Percentiles rank a stretch among this genome's conserved stretches.
phyloP scores from a whole-genome alignment of 2,329 filamentous ascomycete species.

The Neopestalotiopsis clavispora region DNA sequence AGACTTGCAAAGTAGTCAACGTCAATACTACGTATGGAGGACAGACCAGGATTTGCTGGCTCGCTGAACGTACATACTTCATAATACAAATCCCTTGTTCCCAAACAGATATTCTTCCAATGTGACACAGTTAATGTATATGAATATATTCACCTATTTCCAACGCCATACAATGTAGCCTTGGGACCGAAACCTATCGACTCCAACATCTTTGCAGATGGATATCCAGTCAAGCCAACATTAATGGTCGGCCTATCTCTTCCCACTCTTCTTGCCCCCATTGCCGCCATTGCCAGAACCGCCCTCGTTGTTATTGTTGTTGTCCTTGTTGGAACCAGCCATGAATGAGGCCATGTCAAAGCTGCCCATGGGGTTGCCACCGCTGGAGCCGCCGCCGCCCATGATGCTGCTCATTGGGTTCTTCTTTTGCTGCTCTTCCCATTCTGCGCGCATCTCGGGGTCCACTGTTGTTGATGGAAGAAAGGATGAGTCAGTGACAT shows the following conservation, averaged over 20 bases:
- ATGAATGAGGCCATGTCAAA: constrained; percentile 70
- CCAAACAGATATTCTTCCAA: too few relatives aligned
- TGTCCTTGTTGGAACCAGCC: constrained; percentile 57
- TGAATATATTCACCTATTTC: too few relatives aligned
- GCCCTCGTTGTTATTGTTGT: constrained; percentile 41
- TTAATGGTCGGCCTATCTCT: constrained; percentile 31
- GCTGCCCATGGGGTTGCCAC: constrained; percentile 52
- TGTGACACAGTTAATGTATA: too few relatives aligned
- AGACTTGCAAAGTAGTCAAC: too few relatives aligned
- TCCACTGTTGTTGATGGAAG: constrained; percentile 71
- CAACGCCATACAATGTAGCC: too few relatives aligned
- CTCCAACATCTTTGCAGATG: too few relatives aligned
- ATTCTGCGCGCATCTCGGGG: constrained; percentile 91
- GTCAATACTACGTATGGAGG: too few relatives aligned
- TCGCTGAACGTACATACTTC: too few relatives aligned
- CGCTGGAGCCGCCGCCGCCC: constrained; percentile 42
- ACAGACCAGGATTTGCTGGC: neutral
- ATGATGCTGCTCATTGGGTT: constrained; percentile 68
- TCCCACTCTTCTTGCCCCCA: constrained; percentile 47
- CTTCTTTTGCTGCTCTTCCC: constrained; percentile 85
- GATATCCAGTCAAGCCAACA: neutral
- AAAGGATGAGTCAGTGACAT: constrained; percentile 16
- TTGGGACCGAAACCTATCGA: too few relatives aligned
- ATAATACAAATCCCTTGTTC: too few relatives aligned
- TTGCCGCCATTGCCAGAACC: constrained; percentile 21